Evolutionary conservation across 805 yeast genomes (phyloP).

Genomic region (Metahyphopichia silvanorum): DNA sequence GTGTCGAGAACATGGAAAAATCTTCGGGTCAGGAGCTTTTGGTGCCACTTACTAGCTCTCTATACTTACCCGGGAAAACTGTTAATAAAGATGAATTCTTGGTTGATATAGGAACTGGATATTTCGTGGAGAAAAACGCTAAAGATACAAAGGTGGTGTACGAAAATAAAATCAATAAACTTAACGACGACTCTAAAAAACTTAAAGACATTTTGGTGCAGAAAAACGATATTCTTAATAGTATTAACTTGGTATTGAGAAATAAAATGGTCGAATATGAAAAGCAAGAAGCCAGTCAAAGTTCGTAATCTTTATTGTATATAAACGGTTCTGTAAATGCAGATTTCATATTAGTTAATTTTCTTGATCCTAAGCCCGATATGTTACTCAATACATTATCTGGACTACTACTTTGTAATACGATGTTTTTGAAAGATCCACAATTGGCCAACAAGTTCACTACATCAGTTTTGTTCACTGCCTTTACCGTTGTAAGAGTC

Average conservation of each 20-base stretch:
- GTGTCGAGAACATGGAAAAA: conserved; percentile 56
- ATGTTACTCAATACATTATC: conserved; percentile 17
- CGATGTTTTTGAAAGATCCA: conserved; percentile 41
- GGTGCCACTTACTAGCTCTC: conserved; percentile 84
- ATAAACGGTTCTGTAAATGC: conserved; percentile 51
- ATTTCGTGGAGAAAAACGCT: conserved; percentile 77
- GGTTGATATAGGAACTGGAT: conserved; percentile 96
- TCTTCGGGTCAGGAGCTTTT: conserved; percentile 48
- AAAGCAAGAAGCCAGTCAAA: conserved; percentile 16
- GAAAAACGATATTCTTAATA: conserved; percentile 62
- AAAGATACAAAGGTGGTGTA: conserved; percentile 70
- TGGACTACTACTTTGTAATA: conserved; percentile 26
- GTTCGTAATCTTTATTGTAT: conserved; percentile 35
- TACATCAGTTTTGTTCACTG: conserved; percentile 54
- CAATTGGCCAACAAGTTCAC: conserved; percentile 48
- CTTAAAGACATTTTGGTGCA: conserved; percentile 72
- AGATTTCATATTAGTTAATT: conserved; percentile 35
- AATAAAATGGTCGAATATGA: conserved; percentile 48
- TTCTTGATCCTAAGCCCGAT: conserved; percentile 49
- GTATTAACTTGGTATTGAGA: conserved; percentile 57
- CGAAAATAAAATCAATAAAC: conserved; percentile 65
- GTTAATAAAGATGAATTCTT: conserved; percentile 64
- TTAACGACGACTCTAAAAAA: conserved; percentile 69
- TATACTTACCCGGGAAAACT: conserved; percentile 85
- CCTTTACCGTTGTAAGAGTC: conserved; percentile 42